Percentiles rank a stretch among this genome's conserved stretches.
Evolutionary conservation across 2,329 filamentous ascomycete species (phyloP).

Genomic region (Myriosclerotinia scirpicola): DNA sequence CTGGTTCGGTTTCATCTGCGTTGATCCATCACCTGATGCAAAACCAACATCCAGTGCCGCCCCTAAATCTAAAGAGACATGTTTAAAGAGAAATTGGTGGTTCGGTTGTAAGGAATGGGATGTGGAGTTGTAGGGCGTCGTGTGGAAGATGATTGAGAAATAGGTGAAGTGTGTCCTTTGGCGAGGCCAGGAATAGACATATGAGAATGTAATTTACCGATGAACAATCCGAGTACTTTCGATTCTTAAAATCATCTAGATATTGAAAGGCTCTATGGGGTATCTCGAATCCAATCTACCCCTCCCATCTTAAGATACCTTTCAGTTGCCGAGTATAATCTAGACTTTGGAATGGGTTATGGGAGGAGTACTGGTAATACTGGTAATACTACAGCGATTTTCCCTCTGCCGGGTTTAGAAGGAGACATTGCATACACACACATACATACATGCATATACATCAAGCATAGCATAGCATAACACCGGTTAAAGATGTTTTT

Average conservation of each 20-base stretch:
- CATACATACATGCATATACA: neutral
- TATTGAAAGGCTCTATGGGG: too few relatives aligned
- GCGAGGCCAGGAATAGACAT: neutral
- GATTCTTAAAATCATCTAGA: too few relatives aligned
- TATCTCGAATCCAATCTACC: too few relatives aligned
- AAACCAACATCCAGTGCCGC: slow-evolving; percentile 26
- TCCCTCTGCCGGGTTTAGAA: neutral
- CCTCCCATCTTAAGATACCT: too few relatives aligned
- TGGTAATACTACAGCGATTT: too few relatives aligned
- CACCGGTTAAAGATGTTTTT: neutral
- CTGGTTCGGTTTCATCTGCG: slow-evolving; percentile 39
- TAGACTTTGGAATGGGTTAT: too few relatives aligned
- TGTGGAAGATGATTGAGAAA: neutral
- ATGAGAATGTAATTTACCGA: slow-evolving; percentile 5
- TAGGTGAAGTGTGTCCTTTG: neutral
- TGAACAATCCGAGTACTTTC: too few relatives aligned
- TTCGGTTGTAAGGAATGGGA: slow-evolving; percentile 37
- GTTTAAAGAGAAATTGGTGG: slow-evolving; percentile 34
- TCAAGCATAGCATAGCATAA: slow-evolving; percentile 1
- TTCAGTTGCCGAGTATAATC: too few relatives aligned
- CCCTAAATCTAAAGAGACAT: slow-evolving; percentile 29
- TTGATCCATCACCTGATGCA: slow-evolving; percentile 34
- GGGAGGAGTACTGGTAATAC: too few relatives aligned
- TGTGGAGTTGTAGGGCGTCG: neutral
- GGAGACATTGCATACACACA: neutral